Evolutionary conservation across 1,284 basidiomycete genomes (phyloP), one percentile per base, ranked within the genome.

Genomic region (Trichosporon asahii): DNA sequence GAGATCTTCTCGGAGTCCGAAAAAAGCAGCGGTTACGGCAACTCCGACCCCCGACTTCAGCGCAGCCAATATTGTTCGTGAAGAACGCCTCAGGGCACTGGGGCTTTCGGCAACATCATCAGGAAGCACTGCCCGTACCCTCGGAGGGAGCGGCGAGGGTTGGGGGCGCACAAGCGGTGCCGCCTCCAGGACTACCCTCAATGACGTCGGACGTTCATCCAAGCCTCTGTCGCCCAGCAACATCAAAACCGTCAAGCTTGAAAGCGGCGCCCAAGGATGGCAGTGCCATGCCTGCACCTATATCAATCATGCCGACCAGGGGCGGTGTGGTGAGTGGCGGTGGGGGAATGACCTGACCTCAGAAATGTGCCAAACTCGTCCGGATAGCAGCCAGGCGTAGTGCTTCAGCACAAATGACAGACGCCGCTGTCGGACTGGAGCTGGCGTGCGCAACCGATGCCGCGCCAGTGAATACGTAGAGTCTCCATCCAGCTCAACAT

Each of bases 211-310:
- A 8, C 8, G 53, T 18, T 25, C 31, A 12, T 23, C 44, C 11
- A 21, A 23, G n/a, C 18, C 49, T 21, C 25, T 35, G 25, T 31
- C 66, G 55, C 11, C 55, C 37, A 31, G 23, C 31, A 31, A 33
- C 4, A 37, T 64, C n/a, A 37, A 64, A 46, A 33, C 25, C 4
- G 40, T 66, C 60, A 67, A 64, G 49, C 69, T 65, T 14, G 69
- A 64, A 33, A 66, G 49, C 35, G 27, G 66, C n/a, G 25, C 21
- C 40, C 46, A 31, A 3, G 66, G 64, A 35, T 70, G 69, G 67
- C 15, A 31, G 23, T 82, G 80, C 75, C 55, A 67, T n/a, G 11
- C 74, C 3, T 82, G 80, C 65, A 81, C 79, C 0, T 80, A 70
- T 46, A 65, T 73, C 66, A 82, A 82, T 66, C 31, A 74, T 1